Percentiles rank a stretch among this genome's conserved stretches.
phyloP scores from a whole-genome alignment of 768 basidiomycete genomes.

The Boletus edulis region DNA sequence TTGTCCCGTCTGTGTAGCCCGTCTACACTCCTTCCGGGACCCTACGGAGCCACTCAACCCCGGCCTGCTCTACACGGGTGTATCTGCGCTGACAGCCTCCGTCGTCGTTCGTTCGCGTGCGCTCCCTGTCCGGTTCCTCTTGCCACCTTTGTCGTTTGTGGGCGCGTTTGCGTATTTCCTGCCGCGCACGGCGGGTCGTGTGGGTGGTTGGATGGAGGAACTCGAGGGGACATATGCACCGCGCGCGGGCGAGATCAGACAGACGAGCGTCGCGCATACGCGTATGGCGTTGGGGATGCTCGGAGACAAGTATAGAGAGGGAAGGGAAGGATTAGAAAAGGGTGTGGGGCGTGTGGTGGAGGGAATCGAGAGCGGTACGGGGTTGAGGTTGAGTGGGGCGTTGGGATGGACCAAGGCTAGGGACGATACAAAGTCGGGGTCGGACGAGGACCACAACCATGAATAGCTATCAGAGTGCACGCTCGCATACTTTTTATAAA shows the following conservation, averaged over 20 bases:
- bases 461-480: constrained; percentile 4
- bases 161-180: constrained; percentile 80
- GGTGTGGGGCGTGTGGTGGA: constrained; percentile 49
- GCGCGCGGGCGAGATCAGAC: constrained; percentile 63
- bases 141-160: constrained; percentile 75
- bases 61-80: constrained; percentile 85
- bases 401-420: constrained; percentile 41
- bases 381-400: constrained; percentile 65
- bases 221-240: constrained; percentile 77
- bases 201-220: constrained; percentile 59
- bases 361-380: constrained; percentile 65
- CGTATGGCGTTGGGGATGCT: constrained; percentile 57
- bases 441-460: constrained; percentile 16
- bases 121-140: constrained; percentile 62
- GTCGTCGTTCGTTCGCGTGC: constrained; percentile 79
- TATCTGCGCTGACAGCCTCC: constrained; percentile 85
- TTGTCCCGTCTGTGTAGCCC: constrained; percentile 47
- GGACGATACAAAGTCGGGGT: constrained; percentile 11
- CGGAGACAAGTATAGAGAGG: constrained; percentile 48
- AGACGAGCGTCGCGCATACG: constrained; percentile 57
- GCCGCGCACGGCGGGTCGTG: constrained; percentile 73
- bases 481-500: too few relatives aligned
- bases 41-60: constrained; percentile 83
- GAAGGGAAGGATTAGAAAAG: constrained; percentile 41
- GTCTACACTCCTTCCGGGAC: constrained; percentile 80